A percentile compares a stretch with the other conserved stretches of the same genome.
These are phyloP conservation scores for Cryphonectria nitschkei DNA, from an alignment of 2,329 filamentous ascomycete species.

Conservation along the genomic window DNA sequence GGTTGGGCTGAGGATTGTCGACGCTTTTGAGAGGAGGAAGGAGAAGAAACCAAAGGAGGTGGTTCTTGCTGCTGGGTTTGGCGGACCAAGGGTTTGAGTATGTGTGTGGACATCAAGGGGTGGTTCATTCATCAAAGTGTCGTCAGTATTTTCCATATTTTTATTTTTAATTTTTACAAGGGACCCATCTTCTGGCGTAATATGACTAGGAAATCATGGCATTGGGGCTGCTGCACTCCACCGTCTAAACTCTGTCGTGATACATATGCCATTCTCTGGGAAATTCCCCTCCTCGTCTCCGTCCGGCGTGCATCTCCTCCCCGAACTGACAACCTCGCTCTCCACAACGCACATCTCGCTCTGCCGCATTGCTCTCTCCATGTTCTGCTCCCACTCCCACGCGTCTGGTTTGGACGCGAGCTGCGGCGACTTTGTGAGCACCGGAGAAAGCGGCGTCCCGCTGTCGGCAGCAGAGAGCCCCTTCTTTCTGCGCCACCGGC, in stretches of 20 bases:
- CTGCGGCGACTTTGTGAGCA: slow-evolving; percentile 21
- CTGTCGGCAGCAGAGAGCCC: slow-evolving; percentile 22
- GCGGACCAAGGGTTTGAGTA: slow-evolving; percentile 20
- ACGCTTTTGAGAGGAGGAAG: slow-evolving; percentile 40
- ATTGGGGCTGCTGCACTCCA: slow-evolving; percentile 1
- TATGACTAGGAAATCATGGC: background rate
- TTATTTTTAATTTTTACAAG: background rate
- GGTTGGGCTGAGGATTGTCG: slow-evolving; percentile 42
- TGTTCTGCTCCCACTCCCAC: slow-evolving; percentile 9
- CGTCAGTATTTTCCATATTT: too few species aligned
- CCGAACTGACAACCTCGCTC: slow-evolving; percentile 7
- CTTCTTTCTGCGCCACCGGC: slow-evolving; percentile 18
- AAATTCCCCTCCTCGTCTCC: background rate
- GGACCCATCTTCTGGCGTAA: background rate
- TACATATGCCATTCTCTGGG: slow-evolving; percentile 5
- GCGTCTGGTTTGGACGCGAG: slow-evolving; percentile 4
- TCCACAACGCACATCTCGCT: slow-evolving; percentile 3
- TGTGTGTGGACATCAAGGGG: background rate
- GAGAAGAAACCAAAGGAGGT: slow-evolving; percentile 11
- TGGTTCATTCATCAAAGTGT: background rate
- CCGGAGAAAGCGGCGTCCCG: slow-evolving; percentile 9
- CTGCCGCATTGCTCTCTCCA: slow-evolving; percentile 7
- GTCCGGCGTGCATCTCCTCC: background rate
- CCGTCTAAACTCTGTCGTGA: slow-evolving; percentile 15
- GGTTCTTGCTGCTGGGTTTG: slow-evolving; percentile 25